Conservation (phyloP, 2,329 filamentous ascomycete species). For the Lithohypha guttulata region DNA sequence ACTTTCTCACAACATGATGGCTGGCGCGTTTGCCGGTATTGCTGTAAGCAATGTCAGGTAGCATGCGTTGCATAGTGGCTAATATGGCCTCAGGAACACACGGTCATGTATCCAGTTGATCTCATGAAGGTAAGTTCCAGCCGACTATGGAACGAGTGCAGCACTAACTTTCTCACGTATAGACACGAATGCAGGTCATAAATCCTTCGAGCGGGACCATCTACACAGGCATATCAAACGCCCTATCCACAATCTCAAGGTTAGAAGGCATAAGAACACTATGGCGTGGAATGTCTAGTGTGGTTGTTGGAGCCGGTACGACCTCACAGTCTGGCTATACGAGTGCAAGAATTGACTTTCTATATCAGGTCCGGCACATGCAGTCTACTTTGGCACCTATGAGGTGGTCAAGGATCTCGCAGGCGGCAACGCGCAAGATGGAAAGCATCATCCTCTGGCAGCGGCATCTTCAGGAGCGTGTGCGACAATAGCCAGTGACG, state of each 20-base stretch:
- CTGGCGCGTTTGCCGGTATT: constrained; percentile 93
- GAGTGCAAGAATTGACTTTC: constrained; percentile 19
- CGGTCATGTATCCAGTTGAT: constrained; percentile 98
- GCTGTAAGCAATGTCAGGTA: constrained; percentile 53
- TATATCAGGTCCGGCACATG: constrained; percentile 73
- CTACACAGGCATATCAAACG: constrained; percentile 83
- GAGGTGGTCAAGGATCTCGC: constrained; percentile 94
- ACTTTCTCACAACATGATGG: constrained; percentile 85
- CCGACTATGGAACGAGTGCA: background rate
- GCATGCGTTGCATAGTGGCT: constrained; percentile 7
- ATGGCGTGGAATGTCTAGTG: constrained; percentile 94
- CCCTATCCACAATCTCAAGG: constrained; percentile 81
- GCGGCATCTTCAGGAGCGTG: constrained; percentile 87
- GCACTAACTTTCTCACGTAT: constrained; percentile 11
- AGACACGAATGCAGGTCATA: constrained; percentile 98
- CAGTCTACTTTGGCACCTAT: constrained; percentile 97
- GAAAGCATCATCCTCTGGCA: constrained; percentile 83
- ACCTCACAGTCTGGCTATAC: constrained; percentile 7
- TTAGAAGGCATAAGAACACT: constrained; percentile 82
- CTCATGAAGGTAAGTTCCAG: constrained; percentile 69
- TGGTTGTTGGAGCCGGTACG: constrained; percentile 86
- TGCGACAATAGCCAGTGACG: constrained; percentile 93
- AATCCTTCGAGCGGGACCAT: constrained; percentile 70
- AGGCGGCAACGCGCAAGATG: constrained; percentile 73
- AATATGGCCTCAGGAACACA: constrained; percentile 62